Base-by-base conservation (phyloP, 2,329 filamentous ascomycete genomes). In the Didymosphaeria variabile region DNA sequence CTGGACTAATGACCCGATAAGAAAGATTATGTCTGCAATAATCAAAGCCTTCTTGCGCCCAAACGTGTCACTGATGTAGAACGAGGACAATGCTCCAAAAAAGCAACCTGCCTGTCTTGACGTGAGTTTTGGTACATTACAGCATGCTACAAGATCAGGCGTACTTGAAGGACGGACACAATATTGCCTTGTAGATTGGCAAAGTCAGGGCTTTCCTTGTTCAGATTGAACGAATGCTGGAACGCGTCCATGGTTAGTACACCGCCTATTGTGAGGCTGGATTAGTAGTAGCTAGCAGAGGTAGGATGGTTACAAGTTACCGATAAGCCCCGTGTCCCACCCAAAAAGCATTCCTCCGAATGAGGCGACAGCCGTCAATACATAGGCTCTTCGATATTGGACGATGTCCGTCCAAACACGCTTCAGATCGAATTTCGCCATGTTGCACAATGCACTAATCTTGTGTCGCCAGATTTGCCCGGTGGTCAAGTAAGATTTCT, bases 191-290 rank as follows among this genome's bases (percentile, higher is more conserved):
- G 78, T 4, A 82, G 66, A 36, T 78, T 79, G 55, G 74, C 74
- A 59, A 79, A 81, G 44, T 74, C 62, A 0, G 63, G 44, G 40
- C 74, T 73, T 0, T 74, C 51, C 10, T 63, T 61, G 60, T 80
- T 64, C 6, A 82, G 73, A 13, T 69, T 71, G 67, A 81, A 81
- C 0, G 74, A 79, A 59, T 81, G 73, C 55, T 80, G 77, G 66
- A 81, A 82, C 1, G 77, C 75, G 42, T 78, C 71, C 79, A 82
- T 81, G 2, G 78, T 80, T 42, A 82, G 64, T 2, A 81, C 77
- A 40, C 79, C 79, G 17, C 73, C 75, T 45, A 72, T 74, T 5
- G 70, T 59, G 40, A 12, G n/a, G n/a, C n/a, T n/a, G 10, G 45
- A 56, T 62, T 55, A 61, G 56, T 15, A 17, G 21, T 26, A 21